Conservation (phyloP, 352 stramenopile genomes). For the Blastocystis sp. region DNA sequence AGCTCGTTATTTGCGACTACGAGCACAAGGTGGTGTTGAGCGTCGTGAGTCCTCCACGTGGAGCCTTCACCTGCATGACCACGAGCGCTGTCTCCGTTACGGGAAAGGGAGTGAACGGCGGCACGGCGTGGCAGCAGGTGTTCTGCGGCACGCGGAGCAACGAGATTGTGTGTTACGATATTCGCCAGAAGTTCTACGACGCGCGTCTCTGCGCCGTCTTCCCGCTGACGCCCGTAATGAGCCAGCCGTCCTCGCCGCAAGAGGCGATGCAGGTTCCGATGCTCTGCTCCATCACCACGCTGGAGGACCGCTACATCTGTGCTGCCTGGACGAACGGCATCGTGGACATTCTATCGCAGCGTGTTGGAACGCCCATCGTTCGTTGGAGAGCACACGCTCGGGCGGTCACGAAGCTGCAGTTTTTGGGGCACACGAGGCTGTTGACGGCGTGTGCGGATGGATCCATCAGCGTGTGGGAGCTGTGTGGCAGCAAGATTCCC, state of each 20-base stretch:
- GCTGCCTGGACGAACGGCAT: slow-evolving; percentile 14
- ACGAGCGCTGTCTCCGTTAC: slow-evolving; percentile 23
- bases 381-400: slow-evolving; percentile 12
- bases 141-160: slow-evolving; percentile 6
- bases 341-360: slow-evolving; percentile 17
- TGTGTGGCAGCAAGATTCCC: not conserved
- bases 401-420: slow-evolving; percentile 5
- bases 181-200: slow-evolving; percentile 56
- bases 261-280: not conserved
- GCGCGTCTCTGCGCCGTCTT: not conserved
- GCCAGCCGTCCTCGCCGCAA: not conserved
- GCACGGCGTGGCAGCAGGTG: slow-evolving; percentile 35
- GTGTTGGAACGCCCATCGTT: slow-evolving; percentile 3
- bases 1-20: slow-evolving; percentile 33
- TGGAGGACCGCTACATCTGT: slow-evolving; percentile 6
- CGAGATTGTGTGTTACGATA: slow-evolving; percentile 42
- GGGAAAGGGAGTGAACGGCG: slow-evolving; percentile 22
- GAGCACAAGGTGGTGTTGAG: slow-evolving; percentile 16
- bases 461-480: slow-evolving; percentile 5
- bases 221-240: not conserved
- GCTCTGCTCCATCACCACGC: not conserved
- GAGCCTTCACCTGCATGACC: slow-evolving; percentile 31
- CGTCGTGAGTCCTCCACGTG: not conserved
- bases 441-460: slow-evolving; percentile 36
- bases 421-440: not conserved